Base-by-base conservation (phyloP, 257 asterid species). In the Solanum chaucha region DNA sequence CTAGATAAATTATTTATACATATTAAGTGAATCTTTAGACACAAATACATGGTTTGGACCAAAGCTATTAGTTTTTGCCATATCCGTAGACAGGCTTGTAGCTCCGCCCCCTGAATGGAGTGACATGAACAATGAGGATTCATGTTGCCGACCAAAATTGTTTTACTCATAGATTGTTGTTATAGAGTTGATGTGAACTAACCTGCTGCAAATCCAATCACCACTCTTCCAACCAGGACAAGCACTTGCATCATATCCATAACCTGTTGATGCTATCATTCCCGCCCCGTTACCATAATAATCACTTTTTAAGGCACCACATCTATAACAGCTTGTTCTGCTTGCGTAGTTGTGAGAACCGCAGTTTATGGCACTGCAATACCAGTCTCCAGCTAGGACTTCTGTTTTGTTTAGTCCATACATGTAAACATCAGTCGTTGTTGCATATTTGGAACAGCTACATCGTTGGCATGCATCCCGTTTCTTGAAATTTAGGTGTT, bases 211-310 rank as follows among this genome's bases (percentile, higher is more conserved):
- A 61, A 95, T 93, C 99, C 99, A 96, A 86, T 96, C 99, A 20
- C 99, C 99, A 40, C 88, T 89, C 91, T 96, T 96, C 96, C 98
- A 96, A 8, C 99, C 99, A 13, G 99, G 98, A 85, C 92, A 14
- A 30, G 55, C 80, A 87, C 78, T 82, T 41, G 95, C 61, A 6
- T 92, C 95, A 71, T 78, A 90, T 17, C 86, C 91, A 78, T 91
- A 94, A 55, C 92, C 92, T 20, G 90, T 89, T 0, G 96, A 46
- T 5, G 91, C 90, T 20, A 86, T 87, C 87, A 92, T 77, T 68
- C 91, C 97, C 4, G 88, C 88, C 2, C 90, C 93, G 6, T 88
- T 89, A 0, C 77, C 41, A 35, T 87, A 87, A 65, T 91, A 93
- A 36, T 94, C 94, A 35, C 28, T 24, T 89, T 92, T 93, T 6